phyloP scores from a whole-genome alignment of 495 filamentous ascomycete genomes.

The Aspergillus heteromorphus region DNA sequence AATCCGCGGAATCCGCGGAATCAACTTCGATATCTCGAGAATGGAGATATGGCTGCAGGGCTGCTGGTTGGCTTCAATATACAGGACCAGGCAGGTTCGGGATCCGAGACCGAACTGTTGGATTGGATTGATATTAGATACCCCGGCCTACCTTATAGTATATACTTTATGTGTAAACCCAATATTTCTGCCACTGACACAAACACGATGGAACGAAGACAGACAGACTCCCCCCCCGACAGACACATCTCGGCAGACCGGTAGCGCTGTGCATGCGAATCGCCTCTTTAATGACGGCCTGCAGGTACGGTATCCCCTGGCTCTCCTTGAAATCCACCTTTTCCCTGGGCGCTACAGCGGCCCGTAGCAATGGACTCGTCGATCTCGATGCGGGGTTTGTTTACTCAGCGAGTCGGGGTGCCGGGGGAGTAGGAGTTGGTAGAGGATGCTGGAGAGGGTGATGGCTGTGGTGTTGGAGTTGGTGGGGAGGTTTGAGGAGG shows the following conservation, averaged over 20 bases:
- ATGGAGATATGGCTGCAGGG: slow-evolving; percentile 45
- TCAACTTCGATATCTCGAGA: slow-evolving; percentile 44
- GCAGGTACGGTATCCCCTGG: slow-evolving; percentile 45
- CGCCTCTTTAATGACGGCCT: slow-evolving; percentile 45
- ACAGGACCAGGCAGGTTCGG: slow-evolving; percentile 41
- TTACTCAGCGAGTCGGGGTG: slow-evolving; percentile 29
- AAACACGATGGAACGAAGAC: too few species aligned
- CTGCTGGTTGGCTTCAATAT: too few species aligned
- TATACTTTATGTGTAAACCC: too few species aligned
- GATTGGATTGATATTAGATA: too few species aligned
- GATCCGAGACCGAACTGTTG: slow-evolving; percentile 45
- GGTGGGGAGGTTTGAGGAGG: slow-evolving; percentile 47
- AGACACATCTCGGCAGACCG: slow-evolving; percentile 39
- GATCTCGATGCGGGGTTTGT: slow-evolving; percentile 43
- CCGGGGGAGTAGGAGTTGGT: slow-evolving; percentile 45
- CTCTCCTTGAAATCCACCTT: slow-evolving; percentile 43
- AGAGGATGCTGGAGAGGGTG: slow-evolving; percentile 44
- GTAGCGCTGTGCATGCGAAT: slow-evolving; percentile 36
- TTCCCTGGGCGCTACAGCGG: slow-evolving; percentile 21
- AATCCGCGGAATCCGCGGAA: slow-evolving; percentile 43
- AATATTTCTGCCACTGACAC: too few species aligned
- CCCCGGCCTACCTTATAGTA: too few species aligned
- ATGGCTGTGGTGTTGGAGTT: slow-evolving; percentile 55
- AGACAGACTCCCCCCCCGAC: too few species aligned
- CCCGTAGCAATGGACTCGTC: slow-evolving; percentile 27